Evolutionary conservation across 805 yeast species (phyloP), one percentile per base, ranked within the genome.

Genomic region (Candida railenensis): DNA sequence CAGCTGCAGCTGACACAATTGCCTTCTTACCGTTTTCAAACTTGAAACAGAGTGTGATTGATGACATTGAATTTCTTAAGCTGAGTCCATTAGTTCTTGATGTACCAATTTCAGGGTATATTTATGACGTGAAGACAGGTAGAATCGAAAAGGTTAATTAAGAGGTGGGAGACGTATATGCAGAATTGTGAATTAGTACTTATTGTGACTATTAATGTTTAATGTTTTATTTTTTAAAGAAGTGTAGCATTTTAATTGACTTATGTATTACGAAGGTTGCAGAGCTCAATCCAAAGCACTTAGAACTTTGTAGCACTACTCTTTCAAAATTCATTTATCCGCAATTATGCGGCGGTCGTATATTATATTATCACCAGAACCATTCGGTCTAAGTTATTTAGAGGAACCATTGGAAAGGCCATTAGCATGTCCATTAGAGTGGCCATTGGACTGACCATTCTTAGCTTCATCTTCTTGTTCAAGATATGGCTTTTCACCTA

Each of bases 91-190:
- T 62, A 44, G 69, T 70, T 1, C 51, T 62, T 37, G 67, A 69
- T 49, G 71, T 67, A 11, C 72, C 73, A 4, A 52, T 69, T 25
- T 52, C 67, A 15, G 76, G 75, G 1, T 70, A 69, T 39, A 52
- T 67, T 36, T 70, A 70, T 43, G 71, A 69, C 45, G 74, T 69
- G 22, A 61, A 62, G 49, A 59, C 60, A 3, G 76, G 76, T 8
- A 47, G 43, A 36, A 59, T 68, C 48, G 53, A 49, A n/a, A 58
- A 57, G 48, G 65, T 66, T 30, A 38, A 51, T 12, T 15, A 20
- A 36, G 12, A 14, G n/a, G n/a, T n/a, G n/a, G n/a, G n/a, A n/a
- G n/a, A n/a, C n/a, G n/a, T n/a, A n/a, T n/a, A n/a, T n/a, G n/a
- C n/a, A n/a, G n/a, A n/a, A n/a, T n/a, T n/a, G n/a, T n/a, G n/a